These are phyloP conservation scores for Alternaria postmessia DNA, from an alignment of 2,329 filamentous ascomycete genomes.

Conservation along the genomic window DNA sequence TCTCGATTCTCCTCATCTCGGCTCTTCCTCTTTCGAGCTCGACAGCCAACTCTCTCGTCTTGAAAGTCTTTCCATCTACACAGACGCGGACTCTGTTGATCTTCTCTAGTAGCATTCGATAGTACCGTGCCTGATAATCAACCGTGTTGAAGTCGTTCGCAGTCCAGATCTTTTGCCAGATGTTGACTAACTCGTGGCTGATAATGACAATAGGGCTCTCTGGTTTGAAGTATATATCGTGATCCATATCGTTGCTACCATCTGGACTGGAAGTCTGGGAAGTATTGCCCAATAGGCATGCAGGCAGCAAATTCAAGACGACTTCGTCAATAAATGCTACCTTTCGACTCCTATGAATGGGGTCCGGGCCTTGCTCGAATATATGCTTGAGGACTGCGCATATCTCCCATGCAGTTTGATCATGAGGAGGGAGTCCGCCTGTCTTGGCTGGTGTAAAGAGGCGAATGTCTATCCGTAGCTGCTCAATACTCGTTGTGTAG, in stretches of 20 bases:
- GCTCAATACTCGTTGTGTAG: constrained; percentile 30
- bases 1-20: constrained; percentile 39
- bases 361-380: constrained; percentile 37
- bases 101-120: constrained; percentile 37
- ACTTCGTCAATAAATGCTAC: constrained; percentile 40
- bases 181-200: constrained; percentile 33
- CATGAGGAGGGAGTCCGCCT: constrained; percentile 20
- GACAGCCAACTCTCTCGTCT: constrained; percentile 38
- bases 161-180: constrained; percentile 47
- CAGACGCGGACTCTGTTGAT: constrained; percentile 44
- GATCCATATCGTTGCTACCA: not conserved
- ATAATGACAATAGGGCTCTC: not conserved
- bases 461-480: constrained; percentile 43
- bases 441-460: constrained; percentile 31
- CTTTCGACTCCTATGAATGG: constrained; percentile 18
- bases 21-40: constrained; percentile 45
- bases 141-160: constrained; percentile 33
- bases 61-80: constrained; percentile 37
- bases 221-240: not conserved
- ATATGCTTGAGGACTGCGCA: constrained; percentile 45
- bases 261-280: not conserved
- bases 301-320: constrained; percentile 42
- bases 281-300: not conserved
- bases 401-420: constrained; percentile 45
- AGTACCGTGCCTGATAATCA: constrained; percentile 25